Conservation (phyloP, 2,329 filamentous ascomycete genomes). For the Sclerotinia minor region DNA sequence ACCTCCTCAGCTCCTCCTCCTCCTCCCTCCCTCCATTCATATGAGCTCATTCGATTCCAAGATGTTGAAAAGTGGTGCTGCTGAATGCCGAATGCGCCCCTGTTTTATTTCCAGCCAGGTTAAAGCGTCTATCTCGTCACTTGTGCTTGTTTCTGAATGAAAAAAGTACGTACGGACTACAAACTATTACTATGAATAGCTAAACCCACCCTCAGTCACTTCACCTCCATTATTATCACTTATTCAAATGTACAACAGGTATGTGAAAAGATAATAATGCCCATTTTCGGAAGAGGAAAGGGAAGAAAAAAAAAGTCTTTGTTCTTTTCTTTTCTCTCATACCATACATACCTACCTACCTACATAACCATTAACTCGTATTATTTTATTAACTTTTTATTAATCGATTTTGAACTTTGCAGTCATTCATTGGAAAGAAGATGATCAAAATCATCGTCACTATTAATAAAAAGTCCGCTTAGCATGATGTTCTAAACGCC, state of each 20-base stretch:
- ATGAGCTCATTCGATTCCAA: not conserved
- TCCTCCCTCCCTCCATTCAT: not conserved
- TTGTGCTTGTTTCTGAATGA: not conserved
- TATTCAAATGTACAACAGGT: not conserved
- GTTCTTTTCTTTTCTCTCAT: not conserved
- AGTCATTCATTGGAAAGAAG: not conserved
- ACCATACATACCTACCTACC: not conserved
- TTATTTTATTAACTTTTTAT: constrained; percentile 1
- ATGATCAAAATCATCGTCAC: constrained; percentile 7
- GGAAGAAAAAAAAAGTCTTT: not conserved
- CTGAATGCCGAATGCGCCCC: constrained; percentile 6
- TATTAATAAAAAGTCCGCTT: not conserved
- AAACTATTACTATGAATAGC: not conserved
- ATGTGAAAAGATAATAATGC: not conserved
- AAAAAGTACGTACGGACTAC: not conserved
- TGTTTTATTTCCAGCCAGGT: constrained; percentile 17
- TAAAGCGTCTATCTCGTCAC: constrained; percentile 20
- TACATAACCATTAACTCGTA: not conserved
- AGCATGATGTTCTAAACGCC: constrained; percentile 23
- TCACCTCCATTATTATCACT: constrained; percentile 11
- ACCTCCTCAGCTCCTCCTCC: too few relatives aligned
- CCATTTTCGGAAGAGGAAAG: not conserved
- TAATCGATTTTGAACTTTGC: too few relatives aligned
- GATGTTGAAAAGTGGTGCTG: constrained; percentile 13
- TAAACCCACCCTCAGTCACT: not conserved